Base-by-base conservation (phyloP, 441 rosid genomes). In the Geranium incanum region DNA sequence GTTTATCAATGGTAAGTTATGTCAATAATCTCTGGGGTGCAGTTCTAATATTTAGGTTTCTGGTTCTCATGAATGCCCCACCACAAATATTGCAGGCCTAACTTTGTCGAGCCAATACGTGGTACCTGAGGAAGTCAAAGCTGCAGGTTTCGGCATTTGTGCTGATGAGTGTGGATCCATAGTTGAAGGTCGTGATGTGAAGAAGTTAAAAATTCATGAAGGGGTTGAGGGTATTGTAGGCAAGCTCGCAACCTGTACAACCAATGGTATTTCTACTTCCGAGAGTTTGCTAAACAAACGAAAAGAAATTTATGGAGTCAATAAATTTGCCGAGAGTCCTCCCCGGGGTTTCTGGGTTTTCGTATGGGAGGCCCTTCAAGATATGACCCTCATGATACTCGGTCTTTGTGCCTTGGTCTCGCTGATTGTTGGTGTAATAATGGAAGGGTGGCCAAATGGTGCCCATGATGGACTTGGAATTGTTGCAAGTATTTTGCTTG, bases 151-250 rank as follows among this genome's bases (percentile, higher is more conserved):
- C 79, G 83, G 85, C 78, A 89, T 94, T 77, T 88, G 95, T 80
- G 88, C 97, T 33, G 97, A 92, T 69, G 97, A 94, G 82, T 74
- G 86, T 71, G 97, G 88, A 69, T 88, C 97, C 11, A 84, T 94
- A 65, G 89, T 90, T 0, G 99, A 94, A 79, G 92, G 91, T 28
- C 97, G 83, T 72, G 97, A 94, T 67, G 76, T 87, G 66, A 94
- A 92, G 80, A 92, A 89, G 76, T 79, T 94, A 74, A 83, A 76
- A 71, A 75, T 81, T 75, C 99, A 94, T 78, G 94, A 91, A 72
- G 94, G 90, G 28, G 87, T 87, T 39, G 86, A 86, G 68, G 84
- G 89, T 2, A 75, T 94, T 66, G 85, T 79, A 4, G 86, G 68
- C 63, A 91, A 90, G 79, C 90, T 91, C 62, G 83, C 80, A 50